Conservation (phyloP, 805 yeast genomes). For the Pichia cephalocereana region DNA sequence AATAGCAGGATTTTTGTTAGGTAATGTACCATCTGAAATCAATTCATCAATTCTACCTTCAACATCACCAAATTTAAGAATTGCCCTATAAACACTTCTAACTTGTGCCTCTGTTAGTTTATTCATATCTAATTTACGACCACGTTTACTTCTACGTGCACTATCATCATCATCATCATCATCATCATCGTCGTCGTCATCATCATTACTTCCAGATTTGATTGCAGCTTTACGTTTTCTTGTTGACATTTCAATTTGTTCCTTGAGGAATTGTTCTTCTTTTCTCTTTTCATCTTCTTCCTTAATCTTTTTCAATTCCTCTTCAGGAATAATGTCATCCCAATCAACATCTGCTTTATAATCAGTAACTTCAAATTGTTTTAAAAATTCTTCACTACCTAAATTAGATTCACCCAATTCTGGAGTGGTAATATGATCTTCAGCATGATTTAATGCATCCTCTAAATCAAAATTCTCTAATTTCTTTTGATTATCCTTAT, state of each 20-base stretch:
- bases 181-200: slow-evolving; percentile 30
- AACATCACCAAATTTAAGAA: slow-evolving; percentile 75
- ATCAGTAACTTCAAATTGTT: slow-evolving; percentile 96
- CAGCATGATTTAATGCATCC: slow-evolving; percentile 94
- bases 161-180: slow-evolving; percentile 20
- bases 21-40: slow-evolving; percentile 80
- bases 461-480: slow-evolving; percentile 91
- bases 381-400: slow-evolving; percentile 96
- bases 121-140: slow-evolving; percentile 32
- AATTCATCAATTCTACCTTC: slow-evolving; percentile 71
- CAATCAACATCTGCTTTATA: slow-evolving; percentile 97
- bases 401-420: slow-evolving; percentile 95
- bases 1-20: slow-evolving; percentile 74
- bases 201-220: slow-evolving; percentile 35
- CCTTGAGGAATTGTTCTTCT: slow-evolving; percentile 80
- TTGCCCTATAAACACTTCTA: slow-evolving; percentile 75
- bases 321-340: slow-evolving; percentile 98
- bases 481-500: slow-evolving; percentile 87
- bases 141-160: slow-evolving; percentile 21
- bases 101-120: slow-evolving; percentile 77
- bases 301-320: slow-evolving; percentile 78
- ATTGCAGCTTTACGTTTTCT: slow-evolving; percentile 66
- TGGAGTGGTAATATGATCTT: slow-evolving; percentile 93
- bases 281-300: slow-evolving; percentile 82
- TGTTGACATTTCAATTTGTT: slow-evolving; percentile 80